Base-by-base conservation (phyloP, 345 rosid genomes). In the Barbarea vulgaris region DNA sequence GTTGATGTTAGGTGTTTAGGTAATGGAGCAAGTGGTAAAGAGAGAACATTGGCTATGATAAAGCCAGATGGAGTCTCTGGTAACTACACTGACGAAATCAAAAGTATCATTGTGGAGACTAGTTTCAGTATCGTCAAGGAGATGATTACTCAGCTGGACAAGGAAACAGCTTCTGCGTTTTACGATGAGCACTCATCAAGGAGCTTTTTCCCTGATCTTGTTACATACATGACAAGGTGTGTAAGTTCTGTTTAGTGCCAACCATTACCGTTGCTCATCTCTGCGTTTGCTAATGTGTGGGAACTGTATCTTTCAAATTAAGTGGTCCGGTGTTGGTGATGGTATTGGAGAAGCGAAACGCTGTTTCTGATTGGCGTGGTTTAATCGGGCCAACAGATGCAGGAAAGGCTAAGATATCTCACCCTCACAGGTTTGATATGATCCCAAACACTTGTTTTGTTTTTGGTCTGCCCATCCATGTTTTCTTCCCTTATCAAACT, bases 371-470 rank as follows among this genome's bases (percentile, higher is more conserved):
- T 56, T 93, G 98, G 98, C 97, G 94, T 73, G 68, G 76, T 67
- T 77, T 93, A 52, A 89, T 93, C 72, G 97, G 93, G 39, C 92
- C 97, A 57, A 91, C 96, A n/a, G 89, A 91, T 82, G 84, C 93
- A 24, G 25, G 14, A 25, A 85, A 84, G 80, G 96, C 94, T 75
- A 91, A 88, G 81, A 74, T 83, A 3, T 80, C 93, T 69, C 88
- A 89, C 74, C 98, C 93, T 57, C 86, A 80, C 58, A 88, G 96
- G 96, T 89, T 65, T 22, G 14, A 17, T 64, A 0, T 36, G 25
- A 3, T 48, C 58, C 11, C 37, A 17, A 34, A 55, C 50, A 33
- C 24, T 42, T 53, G 6, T 9, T 9, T 34, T 34, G 10, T 47
- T n/a, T 64, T 68, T 44, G 13, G 13, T 36, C 47, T 57, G 10